Evolutionary conservation across 2,329 filamentous ascomycete genomes (phyloP), one percentile per base, ranked within the genome.

Genomic region (Clonostachys rhizophaga): DNA sequence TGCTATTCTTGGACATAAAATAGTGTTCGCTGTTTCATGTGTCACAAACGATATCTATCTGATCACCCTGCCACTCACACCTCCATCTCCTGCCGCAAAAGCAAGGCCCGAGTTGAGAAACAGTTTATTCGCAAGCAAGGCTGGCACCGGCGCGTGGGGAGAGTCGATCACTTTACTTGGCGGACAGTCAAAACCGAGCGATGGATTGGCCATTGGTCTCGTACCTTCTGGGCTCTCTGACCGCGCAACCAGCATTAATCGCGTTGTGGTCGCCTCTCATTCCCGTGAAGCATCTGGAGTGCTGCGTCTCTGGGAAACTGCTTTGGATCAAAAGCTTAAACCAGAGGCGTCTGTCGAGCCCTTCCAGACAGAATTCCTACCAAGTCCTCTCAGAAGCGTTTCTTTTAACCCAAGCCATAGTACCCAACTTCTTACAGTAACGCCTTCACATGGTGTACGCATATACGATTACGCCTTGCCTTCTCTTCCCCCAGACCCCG

Each of bases 101-200:
- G 67, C 70, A 3, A 69, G 80, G 11, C 67, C 71, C 5, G 78
- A 83, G 49, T 65, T 84, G 20, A 71, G 69, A 46, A 62, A 65
- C 16, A 71, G 69, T 49, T 68, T 83, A 10, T 58, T 81, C 44
- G 72, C 75, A 8, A 76, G 72, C 17, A 75, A 71, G 50, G 76
- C 76, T 35, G 82, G 82, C 16, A 79, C 74, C 34, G 81, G 81
- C 37, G 73, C 72, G n/a, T 86, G 82, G 80, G 81, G 81, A 7
- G 82, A 86, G 62, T 75, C 72, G 0, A 62, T 86, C 20, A 68
- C 75, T 2, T 58, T 75, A 11, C 69, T 86, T 7, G 64, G 64
- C 16, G 80, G 81, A 2, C 79, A 81, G 56, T 65, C 68, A 42
- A 76, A 70, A 50, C 65, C 70, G 30, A 77, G 76, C 34, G 71